Conservation (phyloP, 768 basidiomycete species). For the Suillus fuscotomentosus region DNA sequence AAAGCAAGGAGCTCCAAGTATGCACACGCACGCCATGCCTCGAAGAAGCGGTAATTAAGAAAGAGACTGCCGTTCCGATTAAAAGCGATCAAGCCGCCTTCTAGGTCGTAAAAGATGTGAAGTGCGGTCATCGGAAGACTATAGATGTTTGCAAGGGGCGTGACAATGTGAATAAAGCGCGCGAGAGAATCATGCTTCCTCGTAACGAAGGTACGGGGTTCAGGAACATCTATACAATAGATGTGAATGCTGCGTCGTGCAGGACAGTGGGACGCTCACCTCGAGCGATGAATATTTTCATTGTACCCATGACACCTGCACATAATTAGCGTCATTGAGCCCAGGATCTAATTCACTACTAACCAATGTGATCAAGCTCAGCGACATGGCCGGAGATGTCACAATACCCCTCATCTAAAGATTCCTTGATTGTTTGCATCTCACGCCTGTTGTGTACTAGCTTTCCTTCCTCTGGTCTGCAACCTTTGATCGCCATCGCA, state of each 20-base stretch:
- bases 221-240: constrained; percentile 51
- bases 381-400: constrained; percentile 67
- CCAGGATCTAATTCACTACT: constrained; percentile 13
- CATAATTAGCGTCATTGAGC: constrained; percentile 7
- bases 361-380: constrained; percentile 63
- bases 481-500: constrained; percentile 69
- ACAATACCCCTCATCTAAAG: constrained; percentile 79
- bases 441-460: constrained; percentile 62
- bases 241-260: constrained; percentile 4
- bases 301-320: constrained; percentile 56
- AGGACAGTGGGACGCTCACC: constrained; percentile 37
- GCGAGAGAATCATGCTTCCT: constrained; percentile 56
- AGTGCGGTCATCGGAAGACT: constrained; percentile 68
- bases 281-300: constrained; percentile 63
- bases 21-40: constrained; percentile 77
- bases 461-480: constrained; percentile 62
- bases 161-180: constrained; percentile 72
- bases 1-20: neutral
- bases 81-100: constrained; percentile 88
- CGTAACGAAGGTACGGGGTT: constrained; percentile 47
- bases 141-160: constrained; percentile 68
- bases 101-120: constrained; percentile 84
- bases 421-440: constrained; percentile 73
- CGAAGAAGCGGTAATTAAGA: constrained; percentile 82
- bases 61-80: constrained; percentile 88